phyloP scores from a whole-genome alignment of 805 yeast genomes.

The Dipodascus albidus region DNA sequence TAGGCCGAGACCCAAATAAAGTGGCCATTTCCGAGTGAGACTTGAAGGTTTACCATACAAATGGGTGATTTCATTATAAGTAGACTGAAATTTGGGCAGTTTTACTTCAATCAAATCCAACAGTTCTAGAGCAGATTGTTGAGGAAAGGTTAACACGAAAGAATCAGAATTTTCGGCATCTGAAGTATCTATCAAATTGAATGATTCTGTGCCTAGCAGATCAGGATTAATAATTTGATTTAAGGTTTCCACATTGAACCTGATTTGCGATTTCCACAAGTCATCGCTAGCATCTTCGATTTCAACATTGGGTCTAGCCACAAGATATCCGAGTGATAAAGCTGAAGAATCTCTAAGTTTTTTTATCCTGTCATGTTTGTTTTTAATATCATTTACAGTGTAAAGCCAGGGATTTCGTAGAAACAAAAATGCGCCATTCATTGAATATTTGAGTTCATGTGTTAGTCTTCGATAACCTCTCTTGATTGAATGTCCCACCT shows the following conservation, averaged over 20 bases:
- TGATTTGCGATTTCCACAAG: constrained; percentile 1
- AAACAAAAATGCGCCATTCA: not conserved
- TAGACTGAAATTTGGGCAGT: constrained; percentile 11
- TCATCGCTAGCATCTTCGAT: too few relatives aligned
- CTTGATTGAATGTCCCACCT: not conserved
- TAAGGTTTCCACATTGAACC: not conserved
- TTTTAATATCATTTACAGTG: not conserved
- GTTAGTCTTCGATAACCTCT: not conserved
- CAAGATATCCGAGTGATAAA: not conserved
- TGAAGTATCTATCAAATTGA: not conserved
- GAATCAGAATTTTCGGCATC: not conserved
- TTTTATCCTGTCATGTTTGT: not conserved
- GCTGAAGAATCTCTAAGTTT: not conserved
- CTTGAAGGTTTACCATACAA: constrained; percentile 30
- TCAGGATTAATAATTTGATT: not conserved
- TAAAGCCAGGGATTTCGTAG: not conserved
- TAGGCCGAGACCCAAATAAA: constrained; percentile 29
- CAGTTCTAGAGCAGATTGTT: constrained; percentile 10
- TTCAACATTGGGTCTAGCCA: not conserved
- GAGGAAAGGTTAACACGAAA: not conserved
- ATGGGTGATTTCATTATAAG: constrained; percentile 5
- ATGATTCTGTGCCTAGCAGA: not conserved
- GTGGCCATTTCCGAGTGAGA: constrained; percentile 56
- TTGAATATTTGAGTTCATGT: not conserved
- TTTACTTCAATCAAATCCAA: constrained; percentile 5